These are phyloP conservation scores for Didymella arachidicola DNA, from an alignment of 2,329 filamentous ascomycete genomes.

Conservation along the genomic window DNA sequence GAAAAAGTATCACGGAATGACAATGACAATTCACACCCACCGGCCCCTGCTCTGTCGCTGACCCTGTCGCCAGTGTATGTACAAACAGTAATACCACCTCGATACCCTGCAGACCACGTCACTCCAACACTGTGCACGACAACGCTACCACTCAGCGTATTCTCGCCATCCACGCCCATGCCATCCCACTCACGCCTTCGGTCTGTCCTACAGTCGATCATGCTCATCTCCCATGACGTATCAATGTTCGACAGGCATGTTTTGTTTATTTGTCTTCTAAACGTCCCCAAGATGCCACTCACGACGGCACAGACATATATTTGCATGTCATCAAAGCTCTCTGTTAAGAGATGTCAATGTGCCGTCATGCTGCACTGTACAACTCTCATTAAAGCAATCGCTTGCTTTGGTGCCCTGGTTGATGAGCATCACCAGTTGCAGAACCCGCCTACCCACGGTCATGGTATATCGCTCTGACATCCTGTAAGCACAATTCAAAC, in stretches of 20 bases:
- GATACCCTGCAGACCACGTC: constrained; percentile 9
- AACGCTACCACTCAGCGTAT: neutral
- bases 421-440: neutral
- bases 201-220: neutral
- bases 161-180: neutral
- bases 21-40: constrained; percentile 42
- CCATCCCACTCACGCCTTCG: neutral
- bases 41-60: constrained; percentile 20
- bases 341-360: neutral
- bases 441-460: neutral
- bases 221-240: neutral
- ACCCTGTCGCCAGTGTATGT: constrained; percentile 20
- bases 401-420: neutral
- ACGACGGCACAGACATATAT: neutral
- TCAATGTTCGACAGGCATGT: neutral
- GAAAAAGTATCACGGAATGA: constrained; percentile 50
- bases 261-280: neutral
- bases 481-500: neutral
- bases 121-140: neutral
- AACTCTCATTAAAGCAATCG: neutral
- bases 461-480: neutral
- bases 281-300: neutral
- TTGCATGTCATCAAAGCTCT: neutral
- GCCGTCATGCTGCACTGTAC: neutral
- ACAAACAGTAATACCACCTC: constrained; percentile 15